A percentile compares a stretch with the other conserved stretches of the same genome.
Conservation (phyloP, 208 protist genomes). For the Trichomonas gallinae region DNA sequence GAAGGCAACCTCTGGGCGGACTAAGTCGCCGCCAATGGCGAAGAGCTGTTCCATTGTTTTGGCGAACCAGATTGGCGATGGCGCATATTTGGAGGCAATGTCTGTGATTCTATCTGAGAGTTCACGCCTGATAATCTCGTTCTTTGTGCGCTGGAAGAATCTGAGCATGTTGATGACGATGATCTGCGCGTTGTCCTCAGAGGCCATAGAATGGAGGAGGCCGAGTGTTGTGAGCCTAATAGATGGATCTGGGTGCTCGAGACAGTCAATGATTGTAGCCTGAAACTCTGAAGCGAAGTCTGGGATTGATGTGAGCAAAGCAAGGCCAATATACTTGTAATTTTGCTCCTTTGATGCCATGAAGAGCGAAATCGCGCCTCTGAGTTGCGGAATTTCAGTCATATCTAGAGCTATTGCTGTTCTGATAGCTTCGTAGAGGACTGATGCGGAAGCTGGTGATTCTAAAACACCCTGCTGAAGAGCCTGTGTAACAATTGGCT, state of each 20-base stretch:
- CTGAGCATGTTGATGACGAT: background rate
- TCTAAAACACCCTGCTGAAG: background rate
- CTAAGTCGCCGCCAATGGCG: background rate
- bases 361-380: background rate
- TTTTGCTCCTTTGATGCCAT: background rate
- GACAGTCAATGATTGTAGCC: background rate
- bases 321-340: background rate
- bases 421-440: background rate
- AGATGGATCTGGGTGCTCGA: background rate
- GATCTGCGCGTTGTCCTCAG: background rate
- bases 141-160: background rate
- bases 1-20: background rate
- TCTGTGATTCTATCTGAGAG: background rate
- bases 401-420: background rate
- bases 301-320: background rate
- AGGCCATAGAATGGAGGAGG: background rate
- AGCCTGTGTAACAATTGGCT: background rate
- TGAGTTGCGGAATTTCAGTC: background rate
- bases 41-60: slow-evolving; percentile 1
- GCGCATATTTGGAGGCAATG: background rate
- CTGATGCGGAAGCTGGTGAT: background rate
- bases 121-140: background rate
- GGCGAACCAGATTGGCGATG: background rate
- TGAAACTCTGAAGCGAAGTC: background rate
- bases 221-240: background rate